phyloP scores from a whole-genome alignment of 164 flowering plant species.

The Kingdonia uniflora region DNA sequence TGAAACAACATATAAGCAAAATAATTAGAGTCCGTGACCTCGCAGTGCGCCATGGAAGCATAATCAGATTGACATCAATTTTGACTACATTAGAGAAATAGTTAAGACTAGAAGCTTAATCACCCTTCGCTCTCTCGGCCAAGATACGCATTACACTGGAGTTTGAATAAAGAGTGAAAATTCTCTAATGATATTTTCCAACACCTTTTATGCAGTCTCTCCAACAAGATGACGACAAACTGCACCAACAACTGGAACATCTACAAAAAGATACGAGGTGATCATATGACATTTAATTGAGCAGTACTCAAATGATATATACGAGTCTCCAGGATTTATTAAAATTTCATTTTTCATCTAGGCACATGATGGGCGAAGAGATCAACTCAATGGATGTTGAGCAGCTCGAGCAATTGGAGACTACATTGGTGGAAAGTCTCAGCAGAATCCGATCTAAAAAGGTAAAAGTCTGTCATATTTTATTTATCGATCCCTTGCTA shows the following conservation, averaged over 20 bases:
- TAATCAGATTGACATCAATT: too few species aligned
- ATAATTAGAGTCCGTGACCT: too few species aligned
- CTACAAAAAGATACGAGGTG: conserved; percentile 64
- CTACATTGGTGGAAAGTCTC: conserved; percentile 49
- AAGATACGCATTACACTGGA: too few species aligned
- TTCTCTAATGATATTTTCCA: too few species aligned
- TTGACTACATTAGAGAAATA: too few species aligned
- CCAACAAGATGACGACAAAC: conserved; percentile 71
- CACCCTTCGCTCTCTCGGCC: too few species aligned
- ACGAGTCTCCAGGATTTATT: neutral
- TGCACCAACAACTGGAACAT: conserved; percentile 41
- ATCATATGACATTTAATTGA: neutral
- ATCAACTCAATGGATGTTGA: conserved; percentile 31
- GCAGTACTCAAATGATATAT: too few species aligned
- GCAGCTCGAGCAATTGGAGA: conserved; percentile 62
- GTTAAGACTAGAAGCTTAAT: too few species aligned
- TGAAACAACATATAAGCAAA: too few species aligned
- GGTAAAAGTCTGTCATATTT: conserved; percentile 24
- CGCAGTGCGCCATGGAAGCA: too few species aligned
- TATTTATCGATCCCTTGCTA: neutral
- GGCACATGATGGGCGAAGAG: conserved; percentile 67
- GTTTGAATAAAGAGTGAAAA: too few species aligned
- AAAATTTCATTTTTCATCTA: conserved; percentile 13
- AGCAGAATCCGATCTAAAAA: conserved; percentile 71
- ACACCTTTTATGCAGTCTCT: conserved; percentile 37